Conservation (phyloP, 75 land plant species). For the Isoetes taiwanensis region DNA sequence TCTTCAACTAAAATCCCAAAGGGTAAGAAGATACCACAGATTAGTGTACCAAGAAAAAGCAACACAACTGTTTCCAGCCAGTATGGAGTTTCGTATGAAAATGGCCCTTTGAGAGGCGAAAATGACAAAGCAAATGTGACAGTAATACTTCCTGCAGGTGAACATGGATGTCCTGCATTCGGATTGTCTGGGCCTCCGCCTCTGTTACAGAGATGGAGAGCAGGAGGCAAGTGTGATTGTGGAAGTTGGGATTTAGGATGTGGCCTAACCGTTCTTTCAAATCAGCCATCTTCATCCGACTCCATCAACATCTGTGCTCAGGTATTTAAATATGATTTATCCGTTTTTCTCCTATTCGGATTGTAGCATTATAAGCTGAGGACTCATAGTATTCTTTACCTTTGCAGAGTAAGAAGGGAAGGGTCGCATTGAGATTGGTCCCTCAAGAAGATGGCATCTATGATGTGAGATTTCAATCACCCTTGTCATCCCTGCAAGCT, state of each 20-base stretch:
- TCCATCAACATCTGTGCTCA: neutral
- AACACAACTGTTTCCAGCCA: neutral
- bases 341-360: too few relatives aligned
- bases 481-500: neutral
- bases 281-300: neutral
- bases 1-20: neutral
- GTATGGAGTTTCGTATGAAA: too few relatives aligned
- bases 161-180: constrained; percentile 2
- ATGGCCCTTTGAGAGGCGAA: neutral
- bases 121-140: neutral
- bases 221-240: neutral
- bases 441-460: neutral
- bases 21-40: neutral
- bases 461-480: neutral
- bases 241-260: constrained; percentile 8
- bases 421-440: neutral
- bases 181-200: neutral
- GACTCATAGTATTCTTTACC: neutral
- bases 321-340: neutral
- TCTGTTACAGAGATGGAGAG: neutral
- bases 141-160: neutral
- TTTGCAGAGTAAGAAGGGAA: neutral
- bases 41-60: neutral
- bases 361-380: neutral
- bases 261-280: neutral